Conservation (phyloP, 768 basidiomycete species). For the Daedaleopsis nitida region DNA sequence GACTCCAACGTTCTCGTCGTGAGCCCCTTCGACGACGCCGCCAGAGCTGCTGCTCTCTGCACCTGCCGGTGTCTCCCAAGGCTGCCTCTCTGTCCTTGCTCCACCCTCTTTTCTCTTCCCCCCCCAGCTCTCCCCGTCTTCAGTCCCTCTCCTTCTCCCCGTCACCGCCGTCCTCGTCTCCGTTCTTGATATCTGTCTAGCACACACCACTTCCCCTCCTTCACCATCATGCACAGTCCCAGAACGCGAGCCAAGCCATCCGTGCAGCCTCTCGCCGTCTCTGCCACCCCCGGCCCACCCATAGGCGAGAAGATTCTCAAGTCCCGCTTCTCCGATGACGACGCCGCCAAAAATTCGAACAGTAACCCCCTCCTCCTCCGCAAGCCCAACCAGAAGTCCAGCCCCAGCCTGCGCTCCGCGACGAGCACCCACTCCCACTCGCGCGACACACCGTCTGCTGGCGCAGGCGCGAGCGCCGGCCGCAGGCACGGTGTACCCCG, state of each 20-base stretch:
- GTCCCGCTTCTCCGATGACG: slow-evolving; percentile 47
- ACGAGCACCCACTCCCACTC: slow-evolving; percentile 16
- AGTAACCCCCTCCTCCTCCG: slow-evolving; percentile 23
- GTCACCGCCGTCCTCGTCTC: slow-evolving; percentile 3
- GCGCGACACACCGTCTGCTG: slow-evolving; percentile 3
- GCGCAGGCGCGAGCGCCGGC: slow-evolving; percentile 1
- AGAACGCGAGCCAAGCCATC: slow-evolving; percentile 19
- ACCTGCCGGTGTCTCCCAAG: slow-evolving; percentile 7
- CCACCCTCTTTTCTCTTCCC: slow-evolving; percentile 15
- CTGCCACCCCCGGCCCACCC: slow-evolving; percentile 40
- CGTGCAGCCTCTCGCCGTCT: slow-evolving; percentile 34
- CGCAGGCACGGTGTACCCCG: slow-evolving; percentile 17
- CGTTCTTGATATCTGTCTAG: neutral
- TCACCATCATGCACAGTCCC: slow-evolving; percentile 17
- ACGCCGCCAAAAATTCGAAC: slow-evolving; percentile 40
- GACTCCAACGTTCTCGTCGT: slow-evolving; percentile 6
- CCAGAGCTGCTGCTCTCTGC: no score
- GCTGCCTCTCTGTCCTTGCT: slow-evolving; percentile 18
- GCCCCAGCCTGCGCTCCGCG: slow-evolving; percentile 32
- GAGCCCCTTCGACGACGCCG: neutral
- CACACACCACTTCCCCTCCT: neutral
- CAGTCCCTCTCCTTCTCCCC: neutral
- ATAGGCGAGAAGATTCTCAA: slow-evolving; percentile 46
- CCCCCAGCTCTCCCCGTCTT: slow-evolving; percentile 2
- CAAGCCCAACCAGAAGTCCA: slow-evolving; percentile 30